A percentile compares a stretch with the other conserved stretches of the same genome.
Evolutionary conservation across 2,329 filamentous ascomycete species (phyloP).

Genomic region (Arthrobotrys sphaeroides): DNA sequence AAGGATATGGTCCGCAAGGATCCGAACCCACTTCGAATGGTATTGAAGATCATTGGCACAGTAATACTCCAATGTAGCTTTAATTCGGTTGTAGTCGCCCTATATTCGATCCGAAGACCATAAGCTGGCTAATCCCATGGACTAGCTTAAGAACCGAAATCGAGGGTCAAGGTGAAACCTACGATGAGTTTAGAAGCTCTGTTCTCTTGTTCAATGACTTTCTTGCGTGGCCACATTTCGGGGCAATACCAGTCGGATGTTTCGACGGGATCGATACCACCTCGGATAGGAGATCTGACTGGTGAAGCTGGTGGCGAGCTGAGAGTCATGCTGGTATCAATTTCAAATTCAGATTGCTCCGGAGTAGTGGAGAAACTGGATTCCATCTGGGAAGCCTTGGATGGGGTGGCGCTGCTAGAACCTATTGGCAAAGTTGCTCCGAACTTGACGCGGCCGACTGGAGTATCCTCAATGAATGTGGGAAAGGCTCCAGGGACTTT

Average conservation of each 20-base stretch:
- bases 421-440: not conserved
- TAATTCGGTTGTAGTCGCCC: slow-evolving; percentile 31
- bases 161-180: not conserved
- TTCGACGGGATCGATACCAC: not conserved
- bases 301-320: not conserved
- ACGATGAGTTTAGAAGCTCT: slow-evolving; percentile 35
- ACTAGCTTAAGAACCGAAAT: not conserved
- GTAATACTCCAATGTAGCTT: slow-evolving; percentile 39
- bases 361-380: not conserved
- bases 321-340: not conserved
- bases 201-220: slow-evolving; percentile 25
- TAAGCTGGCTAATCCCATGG: not conserved
- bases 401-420: not conserved
- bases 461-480: not conserved
- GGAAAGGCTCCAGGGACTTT: not conserved
- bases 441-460: not conserved
- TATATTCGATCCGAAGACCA: not conserved
- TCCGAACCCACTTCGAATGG: slow-evolving; percentile 35
- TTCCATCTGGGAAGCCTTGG: not conserved
- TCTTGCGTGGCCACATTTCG: slow-evolving; percentile 25
- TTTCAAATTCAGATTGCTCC: not conserved
- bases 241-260: slow-evolving; percentile 34
- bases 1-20: slow-evolving; percentile 36
- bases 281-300: not conserved
- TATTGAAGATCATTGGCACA: slow-evolving; percentile 38